These are phyloP conservation scores for Linum tenue DNA, from an alignment of 345 rosid species.

Conservation along the genomic window DNA sequence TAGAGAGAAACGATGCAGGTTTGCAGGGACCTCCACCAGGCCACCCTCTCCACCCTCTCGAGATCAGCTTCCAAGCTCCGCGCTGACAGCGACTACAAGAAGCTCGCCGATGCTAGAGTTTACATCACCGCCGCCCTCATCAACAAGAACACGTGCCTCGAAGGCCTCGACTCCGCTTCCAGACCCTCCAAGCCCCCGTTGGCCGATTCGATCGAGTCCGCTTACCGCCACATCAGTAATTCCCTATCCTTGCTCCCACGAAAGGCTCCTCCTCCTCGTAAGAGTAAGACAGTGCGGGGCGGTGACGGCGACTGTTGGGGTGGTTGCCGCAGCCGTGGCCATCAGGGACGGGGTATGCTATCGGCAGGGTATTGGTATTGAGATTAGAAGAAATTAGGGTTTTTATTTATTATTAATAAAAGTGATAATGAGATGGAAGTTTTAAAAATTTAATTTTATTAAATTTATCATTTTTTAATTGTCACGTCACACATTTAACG, in stretches of 20 bases:
- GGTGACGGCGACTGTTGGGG: too few relatives aligned
- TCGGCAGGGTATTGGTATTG: too few relatives aligned
- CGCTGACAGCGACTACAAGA: slow-evolving; percentile 24
- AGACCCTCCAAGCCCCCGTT: slow-evolving; percentile 52
- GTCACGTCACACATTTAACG: too few relatives aligned
- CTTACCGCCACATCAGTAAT: slow-evolving; percentile 72
- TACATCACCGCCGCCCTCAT: slow-evolving; percentile 73
- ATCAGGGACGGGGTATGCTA: too few relatives aligned
- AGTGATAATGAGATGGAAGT: too few relatives aligned
- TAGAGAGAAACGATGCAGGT: slow-evolving; percentile 79
- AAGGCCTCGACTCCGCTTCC: slow-evolving; percentile 63
- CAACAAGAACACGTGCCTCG: slow-evolving; percentile 82
- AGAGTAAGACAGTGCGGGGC: too few relatives aligned
- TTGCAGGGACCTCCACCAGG: slow-evolving; percentile 70
- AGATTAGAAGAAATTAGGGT: too few relatives aligned
- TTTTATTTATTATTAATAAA: too few relatives aligned
- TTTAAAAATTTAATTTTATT: too few relatives aligned
- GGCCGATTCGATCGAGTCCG: slow-evolving; percentile 30
- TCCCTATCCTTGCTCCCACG: slow-evolving; percentile 57
- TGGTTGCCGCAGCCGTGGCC: slow-evolving; percentile 65
- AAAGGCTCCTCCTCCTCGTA: slow-evolving; percentile 32
- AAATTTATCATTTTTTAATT: too few relatives aligned
- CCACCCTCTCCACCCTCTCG: slow-evolving; percentile 40
- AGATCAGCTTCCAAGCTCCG: slow-evolving; percentile 39
- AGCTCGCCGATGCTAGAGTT: slow-evolving; percentile 47